These are phyloP conservation scores for Eragrostis nindensis DNA, from an alignment of 176 grass and related monocot species.

Conservation along the genomic window DNA sequence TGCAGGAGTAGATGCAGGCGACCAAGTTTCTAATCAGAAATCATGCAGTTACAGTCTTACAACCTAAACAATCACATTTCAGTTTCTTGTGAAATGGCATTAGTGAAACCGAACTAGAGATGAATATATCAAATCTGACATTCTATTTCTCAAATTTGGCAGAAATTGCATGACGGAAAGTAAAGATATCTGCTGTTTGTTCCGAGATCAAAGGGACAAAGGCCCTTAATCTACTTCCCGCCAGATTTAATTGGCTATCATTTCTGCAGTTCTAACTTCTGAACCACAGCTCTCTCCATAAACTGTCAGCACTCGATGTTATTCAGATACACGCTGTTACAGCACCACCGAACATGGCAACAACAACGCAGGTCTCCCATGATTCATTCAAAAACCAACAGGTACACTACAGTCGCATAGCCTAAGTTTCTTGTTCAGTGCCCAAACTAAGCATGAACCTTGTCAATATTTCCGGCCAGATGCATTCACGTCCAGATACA, in stretches of 20 bases:
- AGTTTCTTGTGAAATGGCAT: neutral
- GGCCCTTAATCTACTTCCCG: neutral
- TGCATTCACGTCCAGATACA: slow-evolving; percentile 41
- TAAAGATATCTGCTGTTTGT: neutral
- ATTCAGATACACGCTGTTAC: slow-evolving; percentile 6
- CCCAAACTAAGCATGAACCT: slow-evolving; percentile 8
- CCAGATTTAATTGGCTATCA: slow-evolving; percentile 11
- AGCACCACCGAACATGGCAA: too few relatives aligned
- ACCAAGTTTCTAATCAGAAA: neutral
- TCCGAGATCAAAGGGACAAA: slow-evolving; percentile 1
- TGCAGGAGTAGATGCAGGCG: neutral
- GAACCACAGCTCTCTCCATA: neutral
- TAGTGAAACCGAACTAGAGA: neutral
- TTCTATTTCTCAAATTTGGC: neutral
- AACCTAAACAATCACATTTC: neutral
- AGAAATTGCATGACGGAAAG: neutral
- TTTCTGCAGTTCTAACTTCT: neutral
- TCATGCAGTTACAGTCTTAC: neutral
- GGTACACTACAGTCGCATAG: too few relatives aligned
- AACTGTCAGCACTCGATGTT: slow-evolving; percentile 2
- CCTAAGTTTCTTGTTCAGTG: too few relatives aligned
- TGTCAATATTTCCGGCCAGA: slow-evolving; percentile 17
- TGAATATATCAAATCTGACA: neutral
- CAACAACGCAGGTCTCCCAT: too few relatives aligned
- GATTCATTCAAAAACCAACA: neutral